These are phyloP conservation scores for Aspergillus fischeri DNA, from an alignment of 2,329 filamentous ascomycete genomes.

Conservation along the genomic window DNA sequence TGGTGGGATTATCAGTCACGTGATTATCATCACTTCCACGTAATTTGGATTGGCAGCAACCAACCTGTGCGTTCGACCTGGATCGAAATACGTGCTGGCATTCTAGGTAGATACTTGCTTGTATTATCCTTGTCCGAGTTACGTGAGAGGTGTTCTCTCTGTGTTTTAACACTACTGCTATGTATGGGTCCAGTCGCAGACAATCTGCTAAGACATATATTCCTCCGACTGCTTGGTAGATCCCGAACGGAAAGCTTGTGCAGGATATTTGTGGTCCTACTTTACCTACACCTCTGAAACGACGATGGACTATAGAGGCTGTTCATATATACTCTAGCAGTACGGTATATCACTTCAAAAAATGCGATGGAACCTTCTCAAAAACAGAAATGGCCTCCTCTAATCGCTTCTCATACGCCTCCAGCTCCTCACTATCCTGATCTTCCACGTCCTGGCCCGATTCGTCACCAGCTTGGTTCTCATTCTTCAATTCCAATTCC, in stretches of 20 bases:
- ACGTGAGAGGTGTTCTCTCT: too few species aligned
- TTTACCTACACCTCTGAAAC: too few species aligned
- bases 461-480: background rate
- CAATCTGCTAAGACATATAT: background rate
- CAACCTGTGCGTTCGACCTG: background rate
- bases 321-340: too few species aligned
- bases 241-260: too few species aligned
- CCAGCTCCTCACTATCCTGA: constrained; percentile 13
- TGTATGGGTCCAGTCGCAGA: background rate
- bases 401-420: constrained; percentile 20
- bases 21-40: background rate
- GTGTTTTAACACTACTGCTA: too few species aligned
- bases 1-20: background rate
- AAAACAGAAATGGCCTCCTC: constrained; percentile 21
- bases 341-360: constrained; percentile 12
- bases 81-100: background rate
- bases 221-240: too few species aligned
- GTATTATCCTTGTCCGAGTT: background rate
- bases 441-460: constrained; percentile 2
- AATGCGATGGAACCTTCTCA: constrained; percentile 21
- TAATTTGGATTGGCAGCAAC: background rate
- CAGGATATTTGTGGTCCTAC: too few species aligned
- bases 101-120: background rate
- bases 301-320: too few species aligned
- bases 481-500: constrained; percentile 5